Base-by-base conservation (phyloP, 805 yeast genomes). In the Suhomyces tanzawaensis region DNA sequence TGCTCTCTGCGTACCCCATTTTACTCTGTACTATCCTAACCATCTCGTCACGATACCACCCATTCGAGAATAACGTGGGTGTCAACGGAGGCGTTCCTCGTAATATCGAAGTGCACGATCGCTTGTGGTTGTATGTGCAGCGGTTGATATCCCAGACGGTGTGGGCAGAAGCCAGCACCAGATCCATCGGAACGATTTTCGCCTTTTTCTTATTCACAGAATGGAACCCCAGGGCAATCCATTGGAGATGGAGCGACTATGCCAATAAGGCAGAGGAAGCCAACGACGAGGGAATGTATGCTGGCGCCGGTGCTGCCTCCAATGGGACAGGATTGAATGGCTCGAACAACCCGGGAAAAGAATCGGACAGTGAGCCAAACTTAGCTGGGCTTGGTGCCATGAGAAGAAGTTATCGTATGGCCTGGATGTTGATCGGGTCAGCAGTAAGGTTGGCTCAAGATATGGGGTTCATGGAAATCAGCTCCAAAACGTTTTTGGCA, bases 151-250 rank as follows among this genome's bases (percentile, higher is more conserved):
- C 95, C 3, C 86, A 83, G 58, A 82, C 95, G 0, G 89, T 87
- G 4, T 89, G 96, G 96, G 96, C 95, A 1, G 96, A 87, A 55
- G 93, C 95, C 0, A 81, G 86, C 41, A 85, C 93, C 5, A 66
- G 96, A 45, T 82, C 93, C 0, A 76, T 89, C 3, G 96, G 96
- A 1, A 87, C 96, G 79, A 81, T 89, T 4, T 72, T 85, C 43
- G 90, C 96, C 1, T 86, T 90, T 53, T 61, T 90, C 34, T 66
- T 90, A 13, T 82, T 87, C 49, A 85, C 96, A 0, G 97, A 91
- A 58, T 90, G 98, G 98, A 88, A 89, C 50, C 96, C 96, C 3
- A 68, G 96, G 37, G 95, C 96, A 3, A 88, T 89, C 43, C 96
- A 89, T 58, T 83, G 89, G 82, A 66, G 88, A 47, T 79, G 91